A percentile compares a stretch with the other conserved stretches of the same genome.
Evolutionary conservation across 768 basidiomycete genomes (phyloP).

Genomic region (Scleroderma bovista): DNA sequence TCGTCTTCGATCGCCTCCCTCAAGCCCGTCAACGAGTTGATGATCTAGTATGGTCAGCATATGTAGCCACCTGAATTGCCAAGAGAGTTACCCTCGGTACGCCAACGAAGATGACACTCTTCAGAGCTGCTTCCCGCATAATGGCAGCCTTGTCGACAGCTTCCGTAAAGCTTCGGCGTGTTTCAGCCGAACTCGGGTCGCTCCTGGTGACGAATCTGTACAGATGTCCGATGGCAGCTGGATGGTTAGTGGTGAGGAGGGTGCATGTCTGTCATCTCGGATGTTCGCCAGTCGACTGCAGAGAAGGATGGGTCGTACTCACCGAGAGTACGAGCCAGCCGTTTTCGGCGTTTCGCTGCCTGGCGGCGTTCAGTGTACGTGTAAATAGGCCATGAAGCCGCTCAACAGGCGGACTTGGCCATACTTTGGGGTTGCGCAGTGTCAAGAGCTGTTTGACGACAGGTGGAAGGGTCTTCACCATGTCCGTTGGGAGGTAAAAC

Average conservation of each 20-base stretch:
- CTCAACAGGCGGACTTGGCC: constrained; percentile 49
- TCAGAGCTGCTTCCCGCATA: constrained; percentile 86
- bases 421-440: constrained; percentile 57
- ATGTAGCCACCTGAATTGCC: not conserved
- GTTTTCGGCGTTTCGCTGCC: constrained; percentile 56
- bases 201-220: constrained; percentile 70
- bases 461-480: constrained; percentile 50
- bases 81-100: constrained; percentile 65
- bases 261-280: constrained; percentile 65
- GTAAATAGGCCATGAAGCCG: constrained; percentile 52
- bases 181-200: constrained; percentile 33
- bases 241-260: constrained; percentile 76
- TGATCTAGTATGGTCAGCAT: constrained; percentile 47
- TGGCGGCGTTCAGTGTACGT: constrained; percentile 62
- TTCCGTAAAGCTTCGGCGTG: constrained; percentile 43
- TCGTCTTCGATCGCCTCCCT: constrained; percentile 76
- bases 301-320: constrained; percentile 21
- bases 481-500: constrained; percentile 8
- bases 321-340: constrained; percentile 82
- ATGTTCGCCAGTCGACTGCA: constrained; percentile 3
- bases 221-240: constrained; percentile 71
- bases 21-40: constrained; percentile 74
- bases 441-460: constrained; percentile 68
- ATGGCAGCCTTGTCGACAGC: constrained; percentile 71
- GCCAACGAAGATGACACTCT: constrained; percentile 85